phyloP scores from a whole-genome alignment of 306 rosid genomes.

The Ormosia semicastrata region DNA sequence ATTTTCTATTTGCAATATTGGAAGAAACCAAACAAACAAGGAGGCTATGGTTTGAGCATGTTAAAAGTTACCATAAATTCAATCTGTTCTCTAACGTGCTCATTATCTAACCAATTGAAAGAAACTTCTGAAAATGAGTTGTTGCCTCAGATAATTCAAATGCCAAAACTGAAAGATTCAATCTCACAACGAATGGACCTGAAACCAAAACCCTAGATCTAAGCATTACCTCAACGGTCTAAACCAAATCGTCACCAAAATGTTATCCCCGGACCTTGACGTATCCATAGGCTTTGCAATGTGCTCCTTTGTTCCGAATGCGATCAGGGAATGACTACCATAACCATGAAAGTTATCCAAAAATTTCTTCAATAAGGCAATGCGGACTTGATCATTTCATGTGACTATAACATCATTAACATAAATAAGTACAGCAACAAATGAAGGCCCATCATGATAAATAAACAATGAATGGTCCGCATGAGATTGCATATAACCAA shows the following conservation, averaged over 20 bases:
- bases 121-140: conserved; percentile 91
- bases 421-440: background rate
- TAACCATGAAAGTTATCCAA: conserved; percentile 20
- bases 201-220: conserved; percentile 63
- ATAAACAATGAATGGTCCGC: too few relatives aligned
- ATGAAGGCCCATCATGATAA: too few relatives aligned
- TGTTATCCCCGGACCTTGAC: conserved; percentile 78
- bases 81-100: too few relatives aligned
- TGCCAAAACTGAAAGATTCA: conserved; percentile 29
- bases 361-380: background rate
- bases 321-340: conserved; percentile 59
- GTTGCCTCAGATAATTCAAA: conserved; percentile 61
- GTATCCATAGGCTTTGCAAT: conserved; percentile 57
- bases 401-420: background rate
- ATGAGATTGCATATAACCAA: too few relatives aligned
- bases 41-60: too few relatives aligned
- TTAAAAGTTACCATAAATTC: too few relatives aligned
- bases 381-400: background rate
- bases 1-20: too few relatives aligned
- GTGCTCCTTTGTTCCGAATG: conserved; percentile 66
- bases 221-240: conserved; percentile 87
- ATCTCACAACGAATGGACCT: conserved; percentile 51
- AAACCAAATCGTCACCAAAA: conserved; percentile 97
- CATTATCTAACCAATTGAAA: conserved; percentile 70
- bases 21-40: too few relatives aligned